Evolutionary conservation across 2,329 filamentous ascomycete genomes (phyloP).

Genomic region (Thelonectria discophora): DNA sequence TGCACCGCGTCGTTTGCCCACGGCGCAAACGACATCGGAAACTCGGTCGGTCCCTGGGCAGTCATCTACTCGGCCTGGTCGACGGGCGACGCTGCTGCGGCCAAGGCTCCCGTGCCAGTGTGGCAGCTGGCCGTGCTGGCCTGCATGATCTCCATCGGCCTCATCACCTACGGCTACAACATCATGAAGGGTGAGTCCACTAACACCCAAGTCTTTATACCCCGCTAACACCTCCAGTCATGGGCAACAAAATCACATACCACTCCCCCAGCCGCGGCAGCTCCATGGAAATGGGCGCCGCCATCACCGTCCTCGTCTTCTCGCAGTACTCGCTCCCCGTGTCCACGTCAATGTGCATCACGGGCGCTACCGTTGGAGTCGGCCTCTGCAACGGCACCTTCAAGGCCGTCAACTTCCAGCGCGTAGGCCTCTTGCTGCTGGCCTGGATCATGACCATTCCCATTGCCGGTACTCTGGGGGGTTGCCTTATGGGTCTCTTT

Average conservation of each 20-base stretch:
- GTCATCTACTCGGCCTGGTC: constrained; percentile 74
- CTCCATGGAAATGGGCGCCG: constrained; percentile 83
- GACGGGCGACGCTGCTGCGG: constrained; percentile 66
- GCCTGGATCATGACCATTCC: constrained; percentile 65
- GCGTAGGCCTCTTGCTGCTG: constrained; percentile 71
- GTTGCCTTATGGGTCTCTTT: constrained; percentile 51
- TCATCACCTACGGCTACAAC: constrained; percentile 82
- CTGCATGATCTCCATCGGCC: constrained; percentile 69
- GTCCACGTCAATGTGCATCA: constrained; percentile 83
- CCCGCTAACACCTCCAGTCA: too few relatives aligned
- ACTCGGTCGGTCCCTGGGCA: constrained; percentile 75
- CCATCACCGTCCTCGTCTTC: constrained; percentile 79
- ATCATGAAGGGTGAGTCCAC: constrained; percentile 81
- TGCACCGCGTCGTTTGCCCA: constrained; percentile 79
- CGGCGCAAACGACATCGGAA: constrained; percentile 80
- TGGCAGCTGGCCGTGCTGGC: constrained; percentile 81
- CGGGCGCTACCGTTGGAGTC: constrained; percentile 79
- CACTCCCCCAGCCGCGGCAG: constrained; percentile 66
- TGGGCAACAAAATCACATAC: constrained; percentile 84
- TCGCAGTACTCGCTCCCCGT: constrained; percentile 79
- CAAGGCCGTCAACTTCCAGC: constrained; percentile 80
- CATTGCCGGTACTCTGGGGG: constrained; percentile 53
- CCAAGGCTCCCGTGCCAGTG: constrained; percentile 73
- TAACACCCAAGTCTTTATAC: too few relatives aligned
- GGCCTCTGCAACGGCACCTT: constrained; percentile 78